Evolutionary conservation across 148 eudicot species (phyloP).

Genomic region (Talinum fruticosum): DNA sequence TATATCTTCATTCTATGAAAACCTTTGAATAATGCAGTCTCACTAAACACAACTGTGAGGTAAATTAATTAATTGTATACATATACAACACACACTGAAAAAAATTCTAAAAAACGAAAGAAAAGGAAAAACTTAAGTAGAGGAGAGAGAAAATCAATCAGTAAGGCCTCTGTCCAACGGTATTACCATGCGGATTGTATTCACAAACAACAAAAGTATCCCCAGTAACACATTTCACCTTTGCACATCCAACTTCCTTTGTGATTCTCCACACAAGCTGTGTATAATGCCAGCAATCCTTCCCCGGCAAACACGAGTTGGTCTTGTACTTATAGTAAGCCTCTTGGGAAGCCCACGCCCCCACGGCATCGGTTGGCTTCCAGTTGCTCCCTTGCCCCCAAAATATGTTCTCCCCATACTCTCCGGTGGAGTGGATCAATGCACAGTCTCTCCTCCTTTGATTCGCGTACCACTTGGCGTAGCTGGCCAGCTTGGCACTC

Average conservation of each 20-base stretch:
- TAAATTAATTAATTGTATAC: background rate
- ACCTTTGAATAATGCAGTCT: background rate
- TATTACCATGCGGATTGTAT: conserved; percentile 32
- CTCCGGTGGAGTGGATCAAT: conserved; percentile 16
- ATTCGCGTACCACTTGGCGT: conserved; percentile 32
- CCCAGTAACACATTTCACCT: conserved; percentile 24
- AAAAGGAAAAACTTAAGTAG: background rate
- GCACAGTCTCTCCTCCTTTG: conserved; percentile 31
- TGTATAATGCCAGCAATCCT: conserved; percentile 37
- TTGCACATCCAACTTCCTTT: conserved; percentile 30
- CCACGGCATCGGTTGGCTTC: conserved; percentile 15
- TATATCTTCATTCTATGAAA: background rate
- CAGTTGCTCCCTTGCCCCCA: conserved; percentile 23
- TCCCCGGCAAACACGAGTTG: conserved; percentile 22
- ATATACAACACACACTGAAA: background rate
- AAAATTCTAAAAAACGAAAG: background rate
- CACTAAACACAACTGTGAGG: background rate
- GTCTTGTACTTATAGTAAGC: conserved; percentile 16
- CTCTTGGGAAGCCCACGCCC: conserved; percentile 29
- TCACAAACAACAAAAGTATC: conserved; percentile 32
- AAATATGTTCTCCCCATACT: conserved; percentile 26
- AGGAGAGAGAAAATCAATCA: background rate
- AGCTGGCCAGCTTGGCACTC: conserved; percentile 22
- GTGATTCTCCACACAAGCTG: conserved; percentile 35
- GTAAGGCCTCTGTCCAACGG: conserved; percentile 29